Base-by-base conservation (phyloP, 192 early-diverging fungal genomes). In the Phlyctochytrium planicorne region DNA sequence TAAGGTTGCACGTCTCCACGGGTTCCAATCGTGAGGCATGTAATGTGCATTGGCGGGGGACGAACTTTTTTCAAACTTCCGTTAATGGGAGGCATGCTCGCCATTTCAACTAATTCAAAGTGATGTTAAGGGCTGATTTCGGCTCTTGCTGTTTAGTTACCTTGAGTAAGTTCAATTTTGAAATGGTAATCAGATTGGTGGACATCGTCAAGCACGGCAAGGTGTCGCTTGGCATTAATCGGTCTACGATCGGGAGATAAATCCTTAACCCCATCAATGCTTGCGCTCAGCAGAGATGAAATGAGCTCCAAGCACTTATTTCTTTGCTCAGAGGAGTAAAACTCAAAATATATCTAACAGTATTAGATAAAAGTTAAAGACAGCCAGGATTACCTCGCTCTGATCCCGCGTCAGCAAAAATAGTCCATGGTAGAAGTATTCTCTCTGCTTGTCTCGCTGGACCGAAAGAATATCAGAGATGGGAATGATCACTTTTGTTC, bases 1-100 rank as follows among this genome's bases (percentile, higher is more conserved):
- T 79, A 87, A 4, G 88, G 88, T 56, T 91, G 90, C 6, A 91
- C 88, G 75, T 91, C 90, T 1, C 90, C 90, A 53, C 90, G 82
- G 30, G 87, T 85, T 27, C 90, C 90, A 67, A 91, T 88, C 1
- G 89, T 91, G 33, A 89, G 59, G 50, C 79, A 86, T 1, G 89
- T 90, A 36, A 91, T 80, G 30, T 83, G 88, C 56, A 88, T 65
- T 14, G 84, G 70, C 20, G 52, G 64, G 66, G 72, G 75, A 60
- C 17, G 60, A n/a, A n/a, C n/a, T n/a, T n/a, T n/a, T n/a, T n/a
- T n/a, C n/a, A n/a, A n/a, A n/a, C n/a, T n/a, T n/a, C n/a, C n/a
- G n/a, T n/a, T n/a, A n/a, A n/a, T n/a, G n/a, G n/a, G n/a, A n/a
- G n/a, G n/a, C n/a, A n/a, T n/a, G n/a, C 16, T 33, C 40, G 69